Base-by-base conservation (phyloP, 2,329 filamentous ascomycete genomes). In the Pseudogymnoascus sp. region DNA sequence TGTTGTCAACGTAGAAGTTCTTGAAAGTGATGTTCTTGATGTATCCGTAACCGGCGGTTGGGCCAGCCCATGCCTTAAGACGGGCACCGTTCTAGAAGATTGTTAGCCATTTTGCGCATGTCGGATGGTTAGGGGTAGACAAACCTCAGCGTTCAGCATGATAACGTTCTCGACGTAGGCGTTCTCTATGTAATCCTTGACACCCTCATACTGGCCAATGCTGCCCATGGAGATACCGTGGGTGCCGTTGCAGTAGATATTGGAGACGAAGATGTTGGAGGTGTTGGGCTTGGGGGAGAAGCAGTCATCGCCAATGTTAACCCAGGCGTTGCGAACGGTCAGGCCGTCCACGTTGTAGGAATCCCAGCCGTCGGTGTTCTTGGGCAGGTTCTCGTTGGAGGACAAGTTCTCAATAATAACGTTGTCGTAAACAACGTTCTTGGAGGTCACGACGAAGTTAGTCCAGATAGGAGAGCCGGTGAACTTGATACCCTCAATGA, bases 341-440 rank as follows among this genome's bases (percentile, higher is more conserved):
- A 86, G 70, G 0, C 78, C 78, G 60, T 83, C 78, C 33, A 83
- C 78, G 61, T 84, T 85, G 61, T 82, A 74, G 0, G 81, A 81
- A 72, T 87, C 83, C 70, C 85, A 85, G 42, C 84, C 84, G 64
- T 87, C 83, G 0, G 82, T 85, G 70, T 87, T 86, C 68, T 83
- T 83, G 4, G 83, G 81, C 1, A 79, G 73, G 6, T 74, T 69
- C 48, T 75, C 74, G 52, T 79, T 80, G 13, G 73, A 79, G n/a
- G 81, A 84, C 15, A 76, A 73, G 0, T 81, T 80, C 10, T 82
- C 82, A 60, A 82, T 81, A 21, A 79, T 76, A 5, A 85, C 76
- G 62, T 83, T 75, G 39, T 80, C 78, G 62, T 82, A 83, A 2
- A 77, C 75, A 59, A 85, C 73, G 64, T 83, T 80, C 69, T 83